Evolutionary conservation across 345 rosid genomes (phyloP).

Genomic region (Trapa incisa): DNA sequence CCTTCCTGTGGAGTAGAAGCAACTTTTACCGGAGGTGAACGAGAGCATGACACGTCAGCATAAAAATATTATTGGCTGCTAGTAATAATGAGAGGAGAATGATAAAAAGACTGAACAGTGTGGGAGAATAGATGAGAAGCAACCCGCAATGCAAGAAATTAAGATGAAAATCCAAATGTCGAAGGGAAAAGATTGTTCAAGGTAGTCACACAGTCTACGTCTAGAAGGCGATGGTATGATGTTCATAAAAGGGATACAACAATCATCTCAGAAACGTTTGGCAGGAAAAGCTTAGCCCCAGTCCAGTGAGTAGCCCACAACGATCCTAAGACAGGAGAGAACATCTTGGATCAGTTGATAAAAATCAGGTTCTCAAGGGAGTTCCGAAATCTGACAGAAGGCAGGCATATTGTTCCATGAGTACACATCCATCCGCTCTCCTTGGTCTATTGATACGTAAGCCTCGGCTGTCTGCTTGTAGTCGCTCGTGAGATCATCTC

Average conservation of each 20-base stretch:
- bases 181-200: not conserved
- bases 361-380: slow-evolving; percentile 25
- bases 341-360: not conserved
- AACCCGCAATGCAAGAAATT: not conserved
- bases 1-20: too few species aligned
- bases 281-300: not conserved
- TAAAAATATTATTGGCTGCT: too few species aligned
- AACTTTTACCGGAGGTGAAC: too few species aligned
- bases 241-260: not conserved
- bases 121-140: not conserved
- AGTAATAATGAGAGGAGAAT: too few species aligned
- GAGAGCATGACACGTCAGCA: too few species aligned
- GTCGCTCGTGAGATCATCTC: slow-evolving; percentile 56
- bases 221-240: not conserved
- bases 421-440: slow-evolving; percentile 50
- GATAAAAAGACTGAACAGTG: not conserved
- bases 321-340: not conserved
- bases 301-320: not conserved
- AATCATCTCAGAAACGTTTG: not conserved
- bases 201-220: not conserved
- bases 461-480: slow-evolving; percentile 43
- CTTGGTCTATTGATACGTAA: slow-evolving; percentile 23
- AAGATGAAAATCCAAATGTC: not conserved
- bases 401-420: slow-evolving; percentile 87
- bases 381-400: slow-evolving; percentile 56